Conservation (phyloP, 768 basidiomycete species). For the Leccinum rimulosum region DNA sequence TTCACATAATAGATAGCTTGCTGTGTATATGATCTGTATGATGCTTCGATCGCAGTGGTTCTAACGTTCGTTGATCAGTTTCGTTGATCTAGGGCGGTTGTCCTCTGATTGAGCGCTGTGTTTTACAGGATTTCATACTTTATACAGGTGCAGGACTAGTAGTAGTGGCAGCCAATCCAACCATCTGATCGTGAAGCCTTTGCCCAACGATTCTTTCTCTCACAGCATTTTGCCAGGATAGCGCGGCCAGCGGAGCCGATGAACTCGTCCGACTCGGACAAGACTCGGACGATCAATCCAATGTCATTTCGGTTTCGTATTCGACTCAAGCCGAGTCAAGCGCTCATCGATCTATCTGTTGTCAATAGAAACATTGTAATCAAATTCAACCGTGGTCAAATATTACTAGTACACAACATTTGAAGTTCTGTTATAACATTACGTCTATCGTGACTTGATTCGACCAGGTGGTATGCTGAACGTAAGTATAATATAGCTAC, state of each 20-base stretch:
- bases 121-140: conserved; percentile 1
- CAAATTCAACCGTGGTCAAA: neutral
- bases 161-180: conserved; percentile 1
- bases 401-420: too few species aligned
- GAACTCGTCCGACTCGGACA: neutral
- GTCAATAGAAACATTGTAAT: neutral
- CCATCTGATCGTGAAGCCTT: neutral
- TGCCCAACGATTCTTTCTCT: neutral
- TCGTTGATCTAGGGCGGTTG: too few species aligned
- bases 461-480: neutral
- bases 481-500: conserved; percentile 1
- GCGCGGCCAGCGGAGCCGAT: neutral
- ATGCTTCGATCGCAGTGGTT: neutral
- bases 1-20: neutral
- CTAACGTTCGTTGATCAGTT: neutral
- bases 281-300: neutral
- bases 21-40: neutral
- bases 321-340: neutral
- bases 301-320: neutral
- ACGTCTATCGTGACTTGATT: neutral
- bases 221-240: neutral
- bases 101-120: neutral
- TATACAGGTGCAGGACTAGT: neutral
- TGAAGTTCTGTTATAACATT: neutral
- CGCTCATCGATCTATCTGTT: neutral